phyloP scores from a whole-genome alignment of 2,329 filamentous ascomycete genomes.

The Epichloe sylvatica region DNA sequence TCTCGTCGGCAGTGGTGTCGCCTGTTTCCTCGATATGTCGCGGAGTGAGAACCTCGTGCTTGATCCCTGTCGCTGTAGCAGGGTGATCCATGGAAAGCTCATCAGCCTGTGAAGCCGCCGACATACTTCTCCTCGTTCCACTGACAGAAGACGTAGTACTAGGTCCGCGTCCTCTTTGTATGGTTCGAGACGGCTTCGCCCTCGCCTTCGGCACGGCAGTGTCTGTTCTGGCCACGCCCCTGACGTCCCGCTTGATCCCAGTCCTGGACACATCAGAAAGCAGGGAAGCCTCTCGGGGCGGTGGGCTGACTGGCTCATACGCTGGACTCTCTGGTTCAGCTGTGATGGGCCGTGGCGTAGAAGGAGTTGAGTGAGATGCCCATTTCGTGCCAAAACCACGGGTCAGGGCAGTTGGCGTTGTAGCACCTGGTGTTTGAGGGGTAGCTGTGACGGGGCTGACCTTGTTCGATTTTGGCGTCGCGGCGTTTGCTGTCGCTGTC shows the following conservation, averaged over 20 bases:
- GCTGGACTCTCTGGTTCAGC: slow-evolving; percentile 35
- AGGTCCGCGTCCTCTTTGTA: slow-evolving; percentile 21
- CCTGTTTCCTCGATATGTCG: slow-evolving; percentile 38
- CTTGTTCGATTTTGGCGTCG: slow-evolving; percentile 17
- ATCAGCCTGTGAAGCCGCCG: slow-evolving; percentile 32
- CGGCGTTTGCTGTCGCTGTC: slow-evolving; percentile 11
- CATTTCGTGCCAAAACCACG: slow-evolving; percentile 42
- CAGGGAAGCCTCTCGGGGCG: slow-evolving; percentile 25
- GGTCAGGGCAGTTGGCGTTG: slow-evolving; percentile 15
- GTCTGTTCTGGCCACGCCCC: slow-evolving; percentile 13
- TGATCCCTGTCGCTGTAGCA: slow-evolving; percentile 31
- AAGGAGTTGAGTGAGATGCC: slow-evolving; percentile 41
- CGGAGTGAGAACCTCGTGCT: slow-evolving; percentile 46
- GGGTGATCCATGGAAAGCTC: slow-evolving; percentile 33
- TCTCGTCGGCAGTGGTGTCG: slow-evolving; percentile 43
- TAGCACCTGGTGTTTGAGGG: slow-evolving; percentile 23
- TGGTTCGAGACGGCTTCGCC: slow-evolving; percentile 22
- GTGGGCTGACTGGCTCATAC: slow-evolving; percentile 46
- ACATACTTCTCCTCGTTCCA: slow-evolving; percentile 29
- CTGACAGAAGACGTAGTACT: slow-evolving; percentile 23
- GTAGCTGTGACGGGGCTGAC: slow-evolving; percentile 16
- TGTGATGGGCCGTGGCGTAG: slow-evolving; percentile 34
- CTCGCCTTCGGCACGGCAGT: slow-evolving; percentile 17
- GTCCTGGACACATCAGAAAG: slow-evolving; percentile 19
- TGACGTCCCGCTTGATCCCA: slow-evolving; percentile 19